A percentile compares a stretch with the other conserved stretches of the same genome.
phyloP scores from a whole-genome alignment of 1,284 basidiomycete genomes.

The Moniliophthora roreri region DNA sequence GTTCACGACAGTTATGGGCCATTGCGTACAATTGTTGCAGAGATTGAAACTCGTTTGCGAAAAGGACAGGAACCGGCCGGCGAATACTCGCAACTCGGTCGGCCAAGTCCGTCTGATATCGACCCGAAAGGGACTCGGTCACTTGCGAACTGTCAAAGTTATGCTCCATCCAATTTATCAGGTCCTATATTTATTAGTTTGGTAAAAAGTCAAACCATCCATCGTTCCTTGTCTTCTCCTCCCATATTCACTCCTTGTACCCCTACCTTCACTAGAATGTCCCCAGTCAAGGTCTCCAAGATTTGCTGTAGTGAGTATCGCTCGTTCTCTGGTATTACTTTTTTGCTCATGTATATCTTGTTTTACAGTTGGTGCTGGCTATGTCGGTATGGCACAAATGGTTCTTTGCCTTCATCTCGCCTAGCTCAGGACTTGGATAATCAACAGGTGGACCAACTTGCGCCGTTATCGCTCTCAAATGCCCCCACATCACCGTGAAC shows the following conservation, averaged over 20 bases:
- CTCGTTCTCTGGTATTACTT: neutral
- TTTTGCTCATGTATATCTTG: constrained; percentile 15
- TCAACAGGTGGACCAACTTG: constrained; percentile 86
- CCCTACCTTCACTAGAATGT: constrained; percentile 35
- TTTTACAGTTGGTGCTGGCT: constrained; percentile 86
- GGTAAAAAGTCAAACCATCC: constrained; percentile 6
- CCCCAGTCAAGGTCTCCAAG: constrained; percentile 72
- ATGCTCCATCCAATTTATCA: no score
- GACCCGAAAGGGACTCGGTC: no score
- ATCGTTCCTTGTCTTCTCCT: constrained; percentile 24
- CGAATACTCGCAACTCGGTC: no score
- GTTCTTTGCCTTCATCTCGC: neutral
- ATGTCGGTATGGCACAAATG: constrained; percentile 75
- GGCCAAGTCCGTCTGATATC: no score
- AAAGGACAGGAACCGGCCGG: no score
- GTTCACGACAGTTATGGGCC: no score
- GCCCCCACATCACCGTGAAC: constrained; percentile 92
- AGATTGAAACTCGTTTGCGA: no score
- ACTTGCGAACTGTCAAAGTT: no score
- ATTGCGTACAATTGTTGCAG: no score
- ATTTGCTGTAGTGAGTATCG: constrained; percentile 85
- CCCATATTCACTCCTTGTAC: constrained; percentile 22
- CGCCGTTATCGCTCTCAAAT: constrained; percentile 92
- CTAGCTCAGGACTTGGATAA: neutral
- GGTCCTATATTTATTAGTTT: constrained; percentile 3